Conservation (phyloP, 306 rosid genomes). For the peach (Prunus persica) region Prunus_persica_NCBIv2 NC_034009.1:41012001-41012500, state of each 20-base stretch:
- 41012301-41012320: slow-evolving; percentile 25
- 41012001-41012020: slow-evolving; percentile 18
- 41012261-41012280: slow-evolving; percentile 31
- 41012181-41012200: slow-evolving; percentile 11
- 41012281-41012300: slow-evolving; percentile 41
- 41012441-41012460: slow-evolving; percentile 64
- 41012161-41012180: slow-evolving; percentile 18
- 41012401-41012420: slow-evolving; percentile 64
- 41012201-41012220: slow-evolving; percentile 28
- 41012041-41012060: background rate
- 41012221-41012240: slow-evolving; percentile 37
- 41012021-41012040: background rate
- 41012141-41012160: background rate
- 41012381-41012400: slow-evolving; percentile 52
- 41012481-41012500: background rate
- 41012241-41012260: slow-evolving; percentile 31
- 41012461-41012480: background rate
- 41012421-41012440: slow-evolving; percentile 73
- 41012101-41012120: slow-evolving; percentile 9
- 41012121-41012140: background rate
- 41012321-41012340: slow-evolving; percentile 8
- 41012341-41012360: slow-evolving; percentile 11
- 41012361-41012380: slow-evolving; percentile 49
- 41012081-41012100: slow-evolving; percentile 2
- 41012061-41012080: background rate